These are phyloP conservation scores for Tulasnella sp. DNA, from an alignment of 768 basidiomycete genomes.

Conservation along the genomic window DNA sequence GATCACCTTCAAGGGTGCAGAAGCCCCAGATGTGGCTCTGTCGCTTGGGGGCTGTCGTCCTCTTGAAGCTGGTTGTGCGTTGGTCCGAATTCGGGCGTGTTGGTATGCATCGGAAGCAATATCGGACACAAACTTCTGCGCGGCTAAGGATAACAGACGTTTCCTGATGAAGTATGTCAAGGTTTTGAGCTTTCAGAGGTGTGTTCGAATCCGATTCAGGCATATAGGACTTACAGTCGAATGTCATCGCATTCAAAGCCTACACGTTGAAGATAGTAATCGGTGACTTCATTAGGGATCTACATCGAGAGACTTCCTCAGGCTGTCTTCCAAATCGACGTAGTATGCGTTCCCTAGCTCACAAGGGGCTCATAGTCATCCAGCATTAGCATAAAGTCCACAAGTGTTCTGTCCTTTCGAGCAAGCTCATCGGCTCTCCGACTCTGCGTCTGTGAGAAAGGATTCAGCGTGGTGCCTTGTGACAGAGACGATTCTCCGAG, in stretches of 20 bases:
- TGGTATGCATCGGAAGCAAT: constrained; percentile 95
- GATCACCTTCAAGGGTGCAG: constrained; percentile 4
- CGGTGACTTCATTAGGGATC: constrained; percentile 97
- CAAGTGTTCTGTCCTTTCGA: constrained; percentile 78
- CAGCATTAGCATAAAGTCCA: constrained; percentile 89
- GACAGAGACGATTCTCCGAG: no score
- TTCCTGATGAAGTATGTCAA: constrained; percentile 44
- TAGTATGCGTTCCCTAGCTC: constrained; percentile 23
- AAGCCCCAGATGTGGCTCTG: constrained; percentile 26
- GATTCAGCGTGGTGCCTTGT: no score
- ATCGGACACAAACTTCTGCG: constrained; percentile 96
- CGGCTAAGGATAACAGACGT: constrained; percentile 85
- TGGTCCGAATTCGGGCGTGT: constrained; percentile 91
- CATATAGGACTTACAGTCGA: constrained; percentile 46
- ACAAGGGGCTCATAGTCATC: constrained; percentile 96
- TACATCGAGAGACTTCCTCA: constrained; percentile 26
- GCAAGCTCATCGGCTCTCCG: constrained; percentile 29
- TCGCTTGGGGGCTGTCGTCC: constrained; percentile 29
- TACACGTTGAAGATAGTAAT: constrained; percentile 90
- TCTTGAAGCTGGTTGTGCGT: constrained; percentile 58
- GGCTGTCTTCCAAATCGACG: no score
- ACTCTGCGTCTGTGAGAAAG: background rate
- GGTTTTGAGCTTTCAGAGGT: background rate
- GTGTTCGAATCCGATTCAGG: background rate
- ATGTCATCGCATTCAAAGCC: constrained; percentile 95